These are phyloP conservation scores for Macrophomina phaseolina DNA, from an alignment of 2,329 filamentous ascomycete genomes.

Conservation along the genomic window DNA sequence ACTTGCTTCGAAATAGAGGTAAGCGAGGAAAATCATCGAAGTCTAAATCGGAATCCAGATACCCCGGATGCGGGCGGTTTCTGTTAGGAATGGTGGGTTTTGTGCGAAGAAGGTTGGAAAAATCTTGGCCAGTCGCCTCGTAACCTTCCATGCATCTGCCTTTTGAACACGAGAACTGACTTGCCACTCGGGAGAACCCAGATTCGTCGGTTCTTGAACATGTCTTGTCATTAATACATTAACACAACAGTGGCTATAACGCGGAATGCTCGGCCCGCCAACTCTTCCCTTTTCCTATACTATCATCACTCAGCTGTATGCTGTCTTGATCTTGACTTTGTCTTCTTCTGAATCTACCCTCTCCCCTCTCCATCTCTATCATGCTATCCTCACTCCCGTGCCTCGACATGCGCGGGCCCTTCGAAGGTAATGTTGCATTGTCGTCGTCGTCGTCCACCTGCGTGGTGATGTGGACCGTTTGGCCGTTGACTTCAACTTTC, in stretches of 20 bases:
- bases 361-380: constrained; percentile 21
- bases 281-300: background rate
- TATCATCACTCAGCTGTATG: constrained; percentile 9
- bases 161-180: too few relatives aligned
- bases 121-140: too few relatives aligned
- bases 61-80: too few relatives aligned
- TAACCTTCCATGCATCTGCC: too few relatives aligned
- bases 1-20: too few relatives aligned
- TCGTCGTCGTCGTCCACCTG: background rate
- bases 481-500: constrained; percentile 16
- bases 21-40: too few relatives aligned
- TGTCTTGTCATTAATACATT: background rate
- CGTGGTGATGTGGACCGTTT: constrained; percentile 12
- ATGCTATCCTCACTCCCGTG: constrained; percentile 16
- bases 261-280: background rate
- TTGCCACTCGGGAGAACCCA: too few relatives aligned
- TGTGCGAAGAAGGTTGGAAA: too few relatives aligned
- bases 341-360: constrained; percentile 3
- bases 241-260: background rate
- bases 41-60: too few relatives aligned
- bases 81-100: too few relatives aligned
- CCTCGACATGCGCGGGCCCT: background rate
- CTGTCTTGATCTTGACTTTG: background rate
- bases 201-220: too few relatives aligned
- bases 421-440: background rate